Evolutionary conservation across 495 filamentous ascomycete species (phyloP), one percentile per base, ranked within the genome.

Genomic region (Trichocladium antarcticum): DNA sequence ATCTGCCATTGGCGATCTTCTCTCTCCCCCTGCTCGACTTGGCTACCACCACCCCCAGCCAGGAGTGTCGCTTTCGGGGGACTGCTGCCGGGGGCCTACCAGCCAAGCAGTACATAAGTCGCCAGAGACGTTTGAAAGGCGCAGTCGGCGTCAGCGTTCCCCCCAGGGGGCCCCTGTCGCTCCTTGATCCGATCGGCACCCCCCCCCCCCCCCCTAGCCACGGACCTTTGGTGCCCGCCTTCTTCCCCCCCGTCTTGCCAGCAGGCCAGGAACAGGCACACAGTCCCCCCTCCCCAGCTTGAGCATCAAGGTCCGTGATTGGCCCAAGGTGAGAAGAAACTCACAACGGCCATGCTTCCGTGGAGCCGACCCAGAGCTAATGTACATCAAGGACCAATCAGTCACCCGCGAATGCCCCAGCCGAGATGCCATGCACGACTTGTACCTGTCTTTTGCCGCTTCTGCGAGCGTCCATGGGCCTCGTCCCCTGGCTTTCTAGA

Each of bases 311-410:
- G 29, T 36, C 54, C 53, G 57, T 61, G 58, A 72, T 70, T 72
- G 69, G 71, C 56, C 52, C 46, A 49, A 46, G 53, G 47, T 27
- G 49, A 54, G 59, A 60, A 55, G 57, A 59, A 56, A 58, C 62
- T 64, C 63, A 67, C 68, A 66, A 68, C 69, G 64, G 67, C 62
- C 68, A 70, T 70, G 70, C 62, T 60, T 64, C 67, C 68, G 66
- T 65, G 57, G 63, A 64, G 61, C 64, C 59, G 64, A 67, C 60
- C 45, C 63, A 66, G 59, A 68, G 60, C 64, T 68, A 65, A 65
- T 66, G 66, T 70, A 58, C 56, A 53, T 47, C 56, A 60, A 49
- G 48, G 57, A 41, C 67, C 64, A 70, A 70, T 72, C 58, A 67
- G 45, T 52, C 57, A 53, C 56, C 43, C 62, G 47, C 54, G 59